Evolutionary conservation across 305 asterid genomes (phyloP).

Genomic region (Stenogyne calaminthoides): DNA sequence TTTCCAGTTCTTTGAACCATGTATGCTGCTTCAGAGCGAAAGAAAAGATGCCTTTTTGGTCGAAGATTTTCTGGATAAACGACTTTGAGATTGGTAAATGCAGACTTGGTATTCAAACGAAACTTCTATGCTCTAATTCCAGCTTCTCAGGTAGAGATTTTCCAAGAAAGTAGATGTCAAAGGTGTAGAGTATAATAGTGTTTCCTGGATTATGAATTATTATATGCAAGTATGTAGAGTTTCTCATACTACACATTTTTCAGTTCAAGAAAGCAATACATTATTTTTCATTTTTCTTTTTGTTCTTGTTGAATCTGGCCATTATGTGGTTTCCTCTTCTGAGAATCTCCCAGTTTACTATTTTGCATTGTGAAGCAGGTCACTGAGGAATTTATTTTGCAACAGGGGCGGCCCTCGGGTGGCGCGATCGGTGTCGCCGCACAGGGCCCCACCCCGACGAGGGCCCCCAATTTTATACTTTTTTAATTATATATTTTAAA

Average conservation of each 20-base stretch:
- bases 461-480: too few relatives aligned
- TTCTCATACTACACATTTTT: neutral
- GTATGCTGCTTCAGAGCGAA: neutral
- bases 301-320: neutral
- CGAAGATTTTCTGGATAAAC: neutral
- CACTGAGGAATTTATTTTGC: neutral
- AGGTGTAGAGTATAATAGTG: neutral
- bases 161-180: slow-evolving; percentile 6
- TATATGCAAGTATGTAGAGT: neutral
- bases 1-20: slow-evolving; percentile 1
- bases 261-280: neutral
- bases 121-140: neutral
- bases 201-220: neutral
- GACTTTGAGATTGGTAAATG: neutral
- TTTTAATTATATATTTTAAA: too few relatives aligned
- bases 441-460: rapidly evolving
- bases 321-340: neutral
- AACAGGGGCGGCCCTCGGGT: neutral
- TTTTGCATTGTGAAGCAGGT: neutral
- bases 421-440: too few relatives aligned
- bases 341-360: neutral
- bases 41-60: slow-evolving; percentile 2
- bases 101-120: neutral
- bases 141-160: neutral
- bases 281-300: neutral